Evolutionary conservation across 139 green algal species (phyloP), one percentile per base, ranked within the genome.

Genomic region (Micractinium conductrix): DNA sequence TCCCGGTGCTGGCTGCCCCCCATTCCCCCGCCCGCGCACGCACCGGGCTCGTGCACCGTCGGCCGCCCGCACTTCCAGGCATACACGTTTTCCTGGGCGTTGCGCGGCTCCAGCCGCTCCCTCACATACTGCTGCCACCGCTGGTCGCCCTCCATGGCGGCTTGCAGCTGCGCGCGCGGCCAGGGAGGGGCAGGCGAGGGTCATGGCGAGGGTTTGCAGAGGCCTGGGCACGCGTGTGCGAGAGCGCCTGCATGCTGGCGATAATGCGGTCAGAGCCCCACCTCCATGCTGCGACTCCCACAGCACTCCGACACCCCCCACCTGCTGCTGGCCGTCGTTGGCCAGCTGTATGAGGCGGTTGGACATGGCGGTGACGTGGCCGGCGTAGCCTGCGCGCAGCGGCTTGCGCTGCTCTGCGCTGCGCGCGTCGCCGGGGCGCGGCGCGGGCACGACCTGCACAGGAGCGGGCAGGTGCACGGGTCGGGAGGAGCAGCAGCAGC

Each of bases 291-390:
- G n/a, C n/a, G n/a, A n/a, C n/a, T n/a, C n/a, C n/a, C n/a, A n/a
- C n/a, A n/a, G n/a, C n/a, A n/a, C n/a, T n/a, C n/a, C n/a, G n/a
- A n/a, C n/a, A n/a, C n/a, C n/a, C n/a, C n/a, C n/a, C 40, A 80
- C 81, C 70, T 80, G 70, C 53, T 62, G 16, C 30, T 73, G 58
- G 8, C 76, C 53, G 19, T 86, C 70, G 16, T 68, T 68, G 1
- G 84, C 84, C 50, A 84, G 3, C 30, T 63, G 63, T 40, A 87
- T 38, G 74, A 94, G 79, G 45, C 80, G 79, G 68, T 92, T 95
- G 65, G 85, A 92, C 14, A 98, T 89, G 38, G 93, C 88, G 1
- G 94, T 98, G 33, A 98, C 72, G 78, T 98, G 95, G 6, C 95
- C 95, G 35, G 93, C 74, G 86, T 98, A 98, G 0, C 95, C 95